A percentile compares a stretch with the other conserved stretches of the same genome.
Evolutionary conservation across 2,329 filamentous ascomycete species (phyloP).

Genomic region (Xylariales sp.): DNA sequence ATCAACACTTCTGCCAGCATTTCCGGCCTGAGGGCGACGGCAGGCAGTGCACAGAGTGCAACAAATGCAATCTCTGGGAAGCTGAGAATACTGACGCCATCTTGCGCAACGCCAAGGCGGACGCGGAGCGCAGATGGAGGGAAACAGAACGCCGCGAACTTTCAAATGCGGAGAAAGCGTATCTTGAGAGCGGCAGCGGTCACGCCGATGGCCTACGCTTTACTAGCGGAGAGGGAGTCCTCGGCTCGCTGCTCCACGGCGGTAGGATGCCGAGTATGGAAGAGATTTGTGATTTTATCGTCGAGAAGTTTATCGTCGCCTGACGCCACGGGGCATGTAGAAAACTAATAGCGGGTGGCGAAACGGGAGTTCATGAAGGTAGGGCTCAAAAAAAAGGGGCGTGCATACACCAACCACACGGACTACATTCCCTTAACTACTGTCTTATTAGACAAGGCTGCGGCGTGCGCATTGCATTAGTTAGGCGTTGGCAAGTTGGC

Average conservation of each 20-base stretch:
- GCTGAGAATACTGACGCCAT: conserved; percentile 78
- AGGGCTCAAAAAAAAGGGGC: background rate
- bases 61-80: conserved; percentile 82
- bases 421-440: conserved; percentile 5
- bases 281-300: conserved; percentile 49
- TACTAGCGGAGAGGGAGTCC: conserved; percentile 22
- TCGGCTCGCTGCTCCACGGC: conserved; percentile 37
- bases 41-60: conserved; percentile 80
- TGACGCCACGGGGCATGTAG: conserved; percentile 35
- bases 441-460: conserved; percentile 2
- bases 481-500: conserved; percentile 27
- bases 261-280: conserved; percentile 45
- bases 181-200: conserved; percentile 65
- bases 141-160: conserved; percentile 70
- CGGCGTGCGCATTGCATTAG: conserved; percentile 27
- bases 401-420: conserved; percentile 12
- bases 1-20: conserved; percentile 95
- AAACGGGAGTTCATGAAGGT: conserved; percentile 22
- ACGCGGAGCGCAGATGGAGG: conserved; percentile 78
- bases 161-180: conserved; percentile 65
- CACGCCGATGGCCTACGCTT: conserved; percentile 31
- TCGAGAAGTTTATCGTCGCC: conserved; percentile 47
- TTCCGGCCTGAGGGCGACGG: conserved; percentile 84
- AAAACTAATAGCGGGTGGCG: conserved; percentile 7
- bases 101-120: conserved; percentile 74